Evolutionary conservation across 225 moss, liverwort and hornwort genomes (phyloP).

Genomic region (Anthoceros angustus): DNA sequence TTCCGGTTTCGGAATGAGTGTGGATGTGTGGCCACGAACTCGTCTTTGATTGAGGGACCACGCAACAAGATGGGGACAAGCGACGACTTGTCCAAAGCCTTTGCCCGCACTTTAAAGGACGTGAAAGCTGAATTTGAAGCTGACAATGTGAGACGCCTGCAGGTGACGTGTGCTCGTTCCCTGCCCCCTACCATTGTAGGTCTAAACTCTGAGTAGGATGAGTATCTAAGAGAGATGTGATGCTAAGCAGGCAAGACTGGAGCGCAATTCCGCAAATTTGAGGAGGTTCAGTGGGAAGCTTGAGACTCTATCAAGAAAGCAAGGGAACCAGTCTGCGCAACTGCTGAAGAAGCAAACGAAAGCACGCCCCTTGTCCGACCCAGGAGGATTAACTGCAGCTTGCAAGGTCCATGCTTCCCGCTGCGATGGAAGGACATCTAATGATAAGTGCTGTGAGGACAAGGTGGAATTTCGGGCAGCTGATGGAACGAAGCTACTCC

Average conservation of each 20-base stretch:
- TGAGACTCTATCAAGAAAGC: neutral
- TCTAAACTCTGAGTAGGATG: neutral
- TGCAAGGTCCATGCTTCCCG: neutral
- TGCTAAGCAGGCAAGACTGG: neutral
- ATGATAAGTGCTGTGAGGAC: neutral
- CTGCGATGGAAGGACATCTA: neutral
- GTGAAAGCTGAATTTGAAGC: conserved; percentile 1
- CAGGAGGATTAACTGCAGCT: neutral
- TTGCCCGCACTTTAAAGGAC: neutral
- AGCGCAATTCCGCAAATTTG: neutral
- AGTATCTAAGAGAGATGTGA: neutral
- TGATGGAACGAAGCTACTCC: neutral
- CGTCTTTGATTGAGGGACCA: no score
- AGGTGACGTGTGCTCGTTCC: neutral
- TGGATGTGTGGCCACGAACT: no score
- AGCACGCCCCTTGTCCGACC: neutral
- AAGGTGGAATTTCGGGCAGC: neutral
- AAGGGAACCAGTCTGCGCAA: neutral
- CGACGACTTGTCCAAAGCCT: neutral
- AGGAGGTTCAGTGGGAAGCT: neutral
- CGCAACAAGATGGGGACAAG: neutral
- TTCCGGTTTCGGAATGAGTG: no score
- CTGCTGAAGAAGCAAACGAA: neutral
- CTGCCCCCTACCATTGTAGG: neutral
- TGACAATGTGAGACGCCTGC: conserved; percentile 1